Base-by-base conservation (phyloP, 2,329 filamentous ascomycete species). In the Pseudogymnoascus sp. region DNA sequence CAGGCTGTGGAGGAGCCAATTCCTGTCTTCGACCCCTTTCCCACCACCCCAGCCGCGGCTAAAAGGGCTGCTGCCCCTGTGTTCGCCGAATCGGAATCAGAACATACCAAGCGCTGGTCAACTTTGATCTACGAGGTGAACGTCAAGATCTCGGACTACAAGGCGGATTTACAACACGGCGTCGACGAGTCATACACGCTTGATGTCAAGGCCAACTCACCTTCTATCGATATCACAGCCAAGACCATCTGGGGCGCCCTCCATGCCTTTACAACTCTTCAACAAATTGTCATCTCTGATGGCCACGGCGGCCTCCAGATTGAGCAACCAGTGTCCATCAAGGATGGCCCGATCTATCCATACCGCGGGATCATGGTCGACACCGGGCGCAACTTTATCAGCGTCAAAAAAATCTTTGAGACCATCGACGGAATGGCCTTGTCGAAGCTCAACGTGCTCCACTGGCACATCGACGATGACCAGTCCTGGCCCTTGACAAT, bases 401-500 rank as follows among this genome's bases (percentile, higher is more conserved):
- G 84, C 1, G 77, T 90, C 23, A 73, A 79, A n/a, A 84, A 90
- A 70, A 86, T 96, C 69, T 82, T 86, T 70, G 85, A 87, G 60
- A 90, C 87, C 65, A 88, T 96, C 67, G 89, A 95, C 71, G 89
- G 86, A 50, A 77, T 89, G 70, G 79, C 88, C 1, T 90, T 86
- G 81, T 90, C 86, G 76, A 93, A 95, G 78, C 81, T 95, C 79
- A 93, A 93, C 76, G 82, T 87, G 4, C 81, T 95, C 65, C 90
- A 93, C 74, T 80, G 92, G 65, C 90, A 95, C 77, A 79, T 87
- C 60, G 93, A 89, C 6, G 90, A 95, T 74, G 86, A 88, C 8
- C 90, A 95, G 75, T 89, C 89, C 3, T 95, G 90, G 88, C 91
- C 91, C 0, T 78, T 96, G 16, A 89, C 90, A 69, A 87, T 96